Conservation (phyloP, 1,284 basidiomycete genomes). For the Neonothopanus nambi region DNA sequence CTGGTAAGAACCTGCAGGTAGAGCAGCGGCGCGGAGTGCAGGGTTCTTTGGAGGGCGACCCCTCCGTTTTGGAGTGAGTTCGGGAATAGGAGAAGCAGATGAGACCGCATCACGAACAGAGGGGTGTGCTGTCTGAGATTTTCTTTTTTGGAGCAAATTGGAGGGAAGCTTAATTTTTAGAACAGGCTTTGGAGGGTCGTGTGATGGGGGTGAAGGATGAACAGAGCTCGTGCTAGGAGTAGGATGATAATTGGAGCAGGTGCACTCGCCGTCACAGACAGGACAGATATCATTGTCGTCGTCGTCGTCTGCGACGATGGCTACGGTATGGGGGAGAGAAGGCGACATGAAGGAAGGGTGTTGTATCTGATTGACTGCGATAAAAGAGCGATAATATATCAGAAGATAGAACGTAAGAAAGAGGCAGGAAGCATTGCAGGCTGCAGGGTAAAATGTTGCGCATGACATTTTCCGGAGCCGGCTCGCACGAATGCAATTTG, state of each 20-base stretch:
- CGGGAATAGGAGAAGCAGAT: slow-evolving; percentile 19
- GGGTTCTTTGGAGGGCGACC: slow-evolving; percentile 55
- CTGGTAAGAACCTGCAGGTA: slow-evolving; percentile 22
- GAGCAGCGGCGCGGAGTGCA: slow-evolving; percentile 21
- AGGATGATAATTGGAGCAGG: slow-evolving; percentile 40
- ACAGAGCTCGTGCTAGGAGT: slow-evolving; percentile 22
- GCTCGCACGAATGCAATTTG: slow-evolving; percentile 28
- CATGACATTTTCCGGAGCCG: slow-evolving; percentile 31
- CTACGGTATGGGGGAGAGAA: slow-evolving; percentile 68
- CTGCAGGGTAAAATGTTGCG: slow-evolving; percentile 7
- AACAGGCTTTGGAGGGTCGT: slow-evolving; percentile 32
- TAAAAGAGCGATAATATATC: slow-evolving; percentile 12
- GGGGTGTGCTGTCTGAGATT: slow-evolving; percentile 23
- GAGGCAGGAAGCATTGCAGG: slow-evolving; percentile 5
- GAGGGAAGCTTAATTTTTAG: slow-evolving; percentile 78
- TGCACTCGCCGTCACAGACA: slow-evolving; percentile 84
- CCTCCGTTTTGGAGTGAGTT: slow-evolving; percentile 43
- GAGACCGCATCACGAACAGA: slow-evolving; percentile 2
- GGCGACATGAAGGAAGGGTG: slow-evolving; percentile 62
- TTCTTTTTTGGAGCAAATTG: slow-evolving; percentile 40
- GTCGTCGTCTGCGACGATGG: slow-evolving; percentile 50
- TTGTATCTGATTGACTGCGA: slow-evolving; percentile 55
- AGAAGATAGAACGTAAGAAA: slow-evolving; percentile 19
- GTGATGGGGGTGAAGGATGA: slow-evolving; percentile 20
- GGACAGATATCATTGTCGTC: slow-evolving; percentile 83